Evolutionary conservation across 805 yeast species (phyloP).

Genomic region (Candida chauliodis): DNA sequence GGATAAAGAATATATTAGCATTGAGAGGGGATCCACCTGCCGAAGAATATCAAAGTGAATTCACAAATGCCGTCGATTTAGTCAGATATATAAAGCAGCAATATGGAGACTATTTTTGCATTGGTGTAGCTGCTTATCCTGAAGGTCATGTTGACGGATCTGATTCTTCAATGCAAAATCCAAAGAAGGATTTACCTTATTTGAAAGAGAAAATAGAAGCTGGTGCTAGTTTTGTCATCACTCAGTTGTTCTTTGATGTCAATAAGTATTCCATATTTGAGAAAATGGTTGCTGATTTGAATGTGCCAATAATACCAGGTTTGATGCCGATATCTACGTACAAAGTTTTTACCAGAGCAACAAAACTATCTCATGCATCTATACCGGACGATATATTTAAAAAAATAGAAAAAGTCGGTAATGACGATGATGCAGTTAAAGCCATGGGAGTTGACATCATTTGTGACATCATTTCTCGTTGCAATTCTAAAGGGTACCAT

Average conservation of each 20-base stretch:
- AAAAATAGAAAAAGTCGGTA: conserved; percentile 53
- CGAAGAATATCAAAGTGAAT: conserved; percentile 60
- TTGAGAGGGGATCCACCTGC: conserved; percentile 95
- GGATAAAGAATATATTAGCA: conserved; percentile 86
- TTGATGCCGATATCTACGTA: conserved; percentile 88
- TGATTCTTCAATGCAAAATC: conserved; percentile 61
- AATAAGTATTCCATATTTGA: conserved; percentile 71
- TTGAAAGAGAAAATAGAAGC: conserved; percentile 83
- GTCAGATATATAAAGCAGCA: conserved; percentile 70
- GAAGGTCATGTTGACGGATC: conserved; percentile 95
- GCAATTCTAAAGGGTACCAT: conserved; percentile 75
- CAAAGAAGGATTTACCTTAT: conserved; percentile 68
- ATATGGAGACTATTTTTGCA: conserved; percentile 79
- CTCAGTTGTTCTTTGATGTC: conserved; percentile 90
- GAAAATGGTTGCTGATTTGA: conserved; percentile 39
- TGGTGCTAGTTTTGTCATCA: conserved; percentile 91
- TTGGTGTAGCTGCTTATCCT: conserved; percentile 98
- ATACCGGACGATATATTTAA: conserved; percentile 59
- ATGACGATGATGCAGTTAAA: conserved; percentile 74
- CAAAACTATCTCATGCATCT: conserved; percentile 83
- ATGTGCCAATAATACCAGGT: conserved; percentile 75
- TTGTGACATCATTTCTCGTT: conserved; percentile 51
- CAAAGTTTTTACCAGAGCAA: conserved; percentile 77
- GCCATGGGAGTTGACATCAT: conserved; percentile 76
- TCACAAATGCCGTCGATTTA: conserved; percentile 79